Conservation (phyloP, 2,329 filamentous ascomycete genomes). For the Diaporthe eres region DNA sequence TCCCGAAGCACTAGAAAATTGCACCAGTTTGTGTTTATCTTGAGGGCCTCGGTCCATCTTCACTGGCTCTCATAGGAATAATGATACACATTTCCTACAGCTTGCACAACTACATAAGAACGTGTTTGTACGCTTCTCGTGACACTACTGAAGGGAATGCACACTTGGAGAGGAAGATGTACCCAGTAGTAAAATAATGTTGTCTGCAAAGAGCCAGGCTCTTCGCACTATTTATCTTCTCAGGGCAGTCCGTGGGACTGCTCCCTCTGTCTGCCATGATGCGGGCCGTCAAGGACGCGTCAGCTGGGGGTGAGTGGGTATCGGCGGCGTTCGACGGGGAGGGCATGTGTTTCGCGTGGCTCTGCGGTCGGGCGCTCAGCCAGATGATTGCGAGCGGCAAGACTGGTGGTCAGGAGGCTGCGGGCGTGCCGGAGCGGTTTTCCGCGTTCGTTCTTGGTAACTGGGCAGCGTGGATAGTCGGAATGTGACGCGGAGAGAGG, state of each 20-base stretch:
- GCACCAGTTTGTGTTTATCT: not conserved
- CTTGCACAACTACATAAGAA: not conserved
- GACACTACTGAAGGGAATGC: not conserved
- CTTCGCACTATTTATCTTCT: too few species aligned
- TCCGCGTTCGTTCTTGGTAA: not conserved
- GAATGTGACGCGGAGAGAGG: not conserved
- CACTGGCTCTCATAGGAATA: too few species aligned
- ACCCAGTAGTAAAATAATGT: not conserved
- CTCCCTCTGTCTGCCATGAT: not conserved
- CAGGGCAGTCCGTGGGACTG: not conserved
- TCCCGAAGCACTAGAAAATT: too few species aligned
- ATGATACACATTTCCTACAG: too few species aligned
- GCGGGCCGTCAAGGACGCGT: not conserved
- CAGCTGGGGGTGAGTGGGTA: not conserved
- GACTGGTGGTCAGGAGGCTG: not conserved
- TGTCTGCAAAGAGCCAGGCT: not conserved
- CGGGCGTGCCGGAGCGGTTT: not conserved
- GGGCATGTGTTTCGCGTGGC: slow-evolving; percentile 12
- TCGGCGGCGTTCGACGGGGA: slow-evolving; percentile 14
- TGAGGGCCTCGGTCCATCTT: too few species aligned
- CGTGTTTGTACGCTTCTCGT: not conserved
- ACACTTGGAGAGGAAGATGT: not conserved
- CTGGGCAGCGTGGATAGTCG: not conserved
- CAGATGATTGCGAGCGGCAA: not conserved
- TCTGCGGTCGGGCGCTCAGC: not conserved